phyloP scores from a whole-genome alignment of 73 alveolate genomes.

The Uronychia binucleata region DNA sequence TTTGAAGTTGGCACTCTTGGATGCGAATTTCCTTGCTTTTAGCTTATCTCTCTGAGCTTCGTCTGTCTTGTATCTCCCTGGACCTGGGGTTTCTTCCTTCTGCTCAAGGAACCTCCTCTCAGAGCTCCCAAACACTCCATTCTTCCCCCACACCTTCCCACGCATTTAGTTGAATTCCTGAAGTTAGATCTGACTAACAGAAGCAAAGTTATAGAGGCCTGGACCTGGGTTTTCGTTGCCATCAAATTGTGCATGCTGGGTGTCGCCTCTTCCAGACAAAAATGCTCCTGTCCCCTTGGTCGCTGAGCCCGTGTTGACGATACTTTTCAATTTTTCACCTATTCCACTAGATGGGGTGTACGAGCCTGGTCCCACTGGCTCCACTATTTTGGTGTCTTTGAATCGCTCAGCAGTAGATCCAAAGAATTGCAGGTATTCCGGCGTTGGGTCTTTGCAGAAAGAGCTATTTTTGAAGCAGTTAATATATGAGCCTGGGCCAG shows the following conservation, averaged over 20 bases:
- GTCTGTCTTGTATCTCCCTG: too few relatives aligned
- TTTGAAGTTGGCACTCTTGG: not conserved
- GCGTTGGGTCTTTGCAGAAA: not conserved
- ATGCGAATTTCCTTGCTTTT: not conserved
- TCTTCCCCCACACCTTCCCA: too few relatives aligned
- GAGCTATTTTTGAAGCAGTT: not conserved
- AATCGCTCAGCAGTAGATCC: not conserved
- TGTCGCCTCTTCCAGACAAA: not conserved
- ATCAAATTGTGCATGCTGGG: not conserved
- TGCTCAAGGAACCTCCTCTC: too few relatives aligned
- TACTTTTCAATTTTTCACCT: not conserved
- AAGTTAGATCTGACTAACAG: too few relatives aligned
- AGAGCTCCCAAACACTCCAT: too few relatives aligned
- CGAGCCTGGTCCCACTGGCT: not conserved
- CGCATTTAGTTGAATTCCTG: too few relatives aligned
- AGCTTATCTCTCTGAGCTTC: too few relatives aligned
- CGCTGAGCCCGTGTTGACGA: not conserved
- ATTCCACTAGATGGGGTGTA: not conserved
- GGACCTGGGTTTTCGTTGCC: not conserved
- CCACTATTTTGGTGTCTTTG: not conserved
- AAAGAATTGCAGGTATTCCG: not conserved
- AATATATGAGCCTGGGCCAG: not conserved
- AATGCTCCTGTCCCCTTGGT: not conserved
- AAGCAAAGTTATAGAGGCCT: not conserved
- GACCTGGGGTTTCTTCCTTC: too few relatives aligned